A percentile compares a stretch with the other conserved stretches of the same genome.
These are phyloP conservation scores for Paulinella micropora DNA, from an alignment of 78 protist genomes.

Conservation along the genomic window DNA sequence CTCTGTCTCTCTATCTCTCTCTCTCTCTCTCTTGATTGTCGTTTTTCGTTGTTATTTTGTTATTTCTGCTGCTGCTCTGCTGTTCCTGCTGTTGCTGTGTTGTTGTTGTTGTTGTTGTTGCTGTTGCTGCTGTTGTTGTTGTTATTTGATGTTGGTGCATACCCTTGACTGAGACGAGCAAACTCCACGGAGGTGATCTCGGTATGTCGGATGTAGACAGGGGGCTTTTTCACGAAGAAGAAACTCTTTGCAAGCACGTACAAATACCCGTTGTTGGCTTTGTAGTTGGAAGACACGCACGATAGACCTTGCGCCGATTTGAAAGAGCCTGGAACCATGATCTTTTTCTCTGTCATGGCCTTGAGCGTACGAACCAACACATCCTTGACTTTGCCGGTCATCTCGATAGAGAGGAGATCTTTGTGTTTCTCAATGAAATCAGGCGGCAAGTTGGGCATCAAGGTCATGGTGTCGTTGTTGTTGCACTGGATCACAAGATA, in stretches of 20 bases:
- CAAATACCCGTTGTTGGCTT: conserved; percentile 44
- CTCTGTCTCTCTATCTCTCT: too few species aligned
- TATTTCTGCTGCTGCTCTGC: neutral
- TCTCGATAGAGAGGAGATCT: neutral
- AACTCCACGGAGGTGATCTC: neutral
- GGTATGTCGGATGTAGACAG: conserved; percentile 29
- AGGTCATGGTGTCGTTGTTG: neutral
- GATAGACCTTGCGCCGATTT: neutral
- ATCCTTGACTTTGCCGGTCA: neutral
- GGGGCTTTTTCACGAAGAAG: conserved; percentile 55
- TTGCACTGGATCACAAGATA: conserved; percentile 42
- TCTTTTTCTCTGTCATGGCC: neutral
- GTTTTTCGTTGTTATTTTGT: neutral
- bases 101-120: neutral
- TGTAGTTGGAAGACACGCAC: conserved; percentile 25
- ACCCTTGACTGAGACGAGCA: neutral
- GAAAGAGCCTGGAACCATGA: neutral
- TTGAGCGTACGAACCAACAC: neutral
- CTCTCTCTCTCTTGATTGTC: too few species aligned
- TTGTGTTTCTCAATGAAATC: neutral
- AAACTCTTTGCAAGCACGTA: conserved; percentile 45
- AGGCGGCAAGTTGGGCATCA: neutral
- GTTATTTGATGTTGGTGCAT: neutral
- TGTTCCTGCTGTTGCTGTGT: too few species aligned
- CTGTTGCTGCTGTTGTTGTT: neutral